Evolutionary conservation across 139 green algal species (phyloP), one percentile per base, ranked within the genome.

Genomic region (Nannochloris sp.): DNA sequence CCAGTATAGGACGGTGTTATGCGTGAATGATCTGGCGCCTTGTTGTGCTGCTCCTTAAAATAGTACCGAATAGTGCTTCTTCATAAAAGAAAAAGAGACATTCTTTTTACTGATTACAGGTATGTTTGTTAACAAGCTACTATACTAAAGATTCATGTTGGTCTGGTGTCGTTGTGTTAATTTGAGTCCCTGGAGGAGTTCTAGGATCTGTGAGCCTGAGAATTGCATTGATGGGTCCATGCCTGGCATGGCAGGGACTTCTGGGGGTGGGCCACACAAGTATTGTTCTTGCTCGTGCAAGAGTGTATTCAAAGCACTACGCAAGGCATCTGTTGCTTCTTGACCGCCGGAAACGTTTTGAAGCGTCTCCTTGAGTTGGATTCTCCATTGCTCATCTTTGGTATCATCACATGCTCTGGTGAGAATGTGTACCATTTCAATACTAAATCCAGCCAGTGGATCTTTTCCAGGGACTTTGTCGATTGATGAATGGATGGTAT

Each of bases 161-260:
- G 7, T 40, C 34, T 40, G 34, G 7, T 40, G 34, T 40, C 34
- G 34, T 40, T 40, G 34, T 40, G 34, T 53, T 53, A 53, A 21
- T 53, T 53, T 53, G 46, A 53, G n/a, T 19, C n/a, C n/a, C n/a
- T 53, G 46, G 46, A 53, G 46, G 18, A 53, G 46, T 53, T 53
- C 46, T 25, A 53, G 46, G 10, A 53, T 19, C n/a, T 53, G 18
- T 19, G 46, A 21, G 46, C 46, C 46, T 25, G 46, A 25, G 16
- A 53, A 25, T 53, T 53, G 46, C 46, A 53, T 53, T 53, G 16
- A 21, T 25, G 16, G 18, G 46, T 19, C 46, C 18, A 53, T 25
- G 15, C 18, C 16, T 19, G 46, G 46, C 46, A 53, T 25, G 46
- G 15, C n/a, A 21, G 16, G 18, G 18, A 25, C n/a, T 19, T 53